These are phyloP conservation scores for Rubia peregrina DNA, from an alignment of 305 asterid genomes.

Conservation along the genomic window DNA sequence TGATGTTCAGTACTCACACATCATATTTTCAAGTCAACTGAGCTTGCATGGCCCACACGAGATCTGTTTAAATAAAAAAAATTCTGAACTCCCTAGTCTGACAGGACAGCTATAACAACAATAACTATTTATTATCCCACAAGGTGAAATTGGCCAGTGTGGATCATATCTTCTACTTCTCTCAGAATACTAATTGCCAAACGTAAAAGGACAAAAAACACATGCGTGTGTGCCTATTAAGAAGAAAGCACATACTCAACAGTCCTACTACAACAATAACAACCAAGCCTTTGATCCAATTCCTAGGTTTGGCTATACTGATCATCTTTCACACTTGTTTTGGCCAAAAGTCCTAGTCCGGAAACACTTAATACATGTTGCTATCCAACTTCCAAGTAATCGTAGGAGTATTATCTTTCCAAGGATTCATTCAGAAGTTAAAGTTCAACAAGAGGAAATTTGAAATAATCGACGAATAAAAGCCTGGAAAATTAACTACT, in stretches of 20 bases:
- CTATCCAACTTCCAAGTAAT: constrained; percentile 1
- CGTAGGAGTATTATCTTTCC: not conserved
- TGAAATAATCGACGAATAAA: not conserved
- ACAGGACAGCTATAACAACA: too few species aligned
- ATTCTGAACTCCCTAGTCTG: too few species aligned
- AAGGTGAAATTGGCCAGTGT: too few species aligned
- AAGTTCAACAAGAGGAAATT: not conserved
- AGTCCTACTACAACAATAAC: not conserved
- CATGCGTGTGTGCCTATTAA: not conserved
- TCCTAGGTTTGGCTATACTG: not conserved
- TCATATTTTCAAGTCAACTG: too few species aligned
- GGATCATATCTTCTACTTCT: too few species aligned
- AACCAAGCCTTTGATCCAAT: not conserved
- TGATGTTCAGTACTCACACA: not conserved
- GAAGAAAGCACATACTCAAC: not conserved
- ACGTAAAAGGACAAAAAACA: not conserved
- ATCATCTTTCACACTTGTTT: not conserved
- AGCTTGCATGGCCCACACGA: not conserved
- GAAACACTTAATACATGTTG: not conserved
- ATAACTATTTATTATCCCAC: too few species aligned
- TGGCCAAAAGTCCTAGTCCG: not conserved
- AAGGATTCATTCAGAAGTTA: not conserved
- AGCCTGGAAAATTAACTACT: not conserved
- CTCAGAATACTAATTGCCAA: not conserved
- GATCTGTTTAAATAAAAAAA: too few species aligned